A percentile compares a stretch with the other conserved stretches of the same genome.
Evolutionary conservation across 106 monocot genomes (phyloP).

Genomic region (Allium cepa): DNA sequence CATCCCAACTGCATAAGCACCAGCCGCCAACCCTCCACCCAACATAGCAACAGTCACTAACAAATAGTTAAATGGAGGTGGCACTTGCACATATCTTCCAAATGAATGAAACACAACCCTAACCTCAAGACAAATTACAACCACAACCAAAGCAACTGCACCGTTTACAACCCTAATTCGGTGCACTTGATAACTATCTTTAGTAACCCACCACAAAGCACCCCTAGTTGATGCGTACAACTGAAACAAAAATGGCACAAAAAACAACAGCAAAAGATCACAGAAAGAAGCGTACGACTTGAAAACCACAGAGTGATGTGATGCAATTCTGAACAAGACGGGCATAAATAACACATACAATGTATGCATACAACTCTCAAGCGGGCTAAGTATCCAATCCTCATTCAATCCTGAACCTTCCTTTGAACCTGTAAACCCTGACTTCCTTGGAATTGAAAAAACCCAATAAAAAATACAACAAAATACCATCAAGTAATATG

Average conservation of each 20-base stretch:
- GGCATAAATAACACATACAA: constrained; percentile 80
- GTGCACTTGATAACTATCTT: constrained; percentile 41
- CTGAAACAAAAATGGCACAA: constrained; percentile 82
- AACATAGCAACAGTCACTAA: constrained; percentile 95
- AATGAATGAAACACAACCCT: constrained; percentile 97
- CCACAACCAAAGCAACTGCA: constrained; percentile 73
- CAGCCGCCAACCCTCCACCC: constrained; percentile 53
- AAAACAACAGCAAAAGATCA: constrained; percentile 81
- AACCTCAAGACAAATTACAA: constrained; percentile 74
- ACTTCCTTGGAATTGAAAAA: constrained; percentile 61
- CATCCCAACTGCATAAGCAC: constrained; percentile 75
- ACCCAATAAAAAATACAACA: constrained; percentile 80
- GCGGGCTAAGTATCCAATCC: constrained; percentile 53
- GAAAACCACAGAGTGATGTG: constrained; percentile 62
- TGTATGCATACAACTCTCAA: constrained; percentile 82
- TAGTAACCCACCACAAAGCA: constrained; percentile 92
- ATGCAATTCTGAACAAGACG: constrained; percentile 48
- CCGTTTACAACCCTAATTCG: constrained; percentile 75
- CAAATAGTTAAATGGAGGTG: constrained; percentile 86
- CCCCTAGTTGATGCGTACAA: constrained; percentile 84
- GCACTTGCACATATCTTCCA: constrained; percentile 75
- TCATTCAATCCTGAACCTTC: constrained; percentile 12
- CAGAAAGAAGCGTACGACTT: constrained; percentile 49
- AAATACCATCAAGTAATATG: constrained; percentile 60
- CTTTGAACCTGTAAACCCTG: constrained; percentile 50